Percentiles rank a stretch among this genome's conserved stretches.
phyloP scores from a whole-genome alignment of 1,139 yeast genomes.

The Taphrina deformans region DNA sequence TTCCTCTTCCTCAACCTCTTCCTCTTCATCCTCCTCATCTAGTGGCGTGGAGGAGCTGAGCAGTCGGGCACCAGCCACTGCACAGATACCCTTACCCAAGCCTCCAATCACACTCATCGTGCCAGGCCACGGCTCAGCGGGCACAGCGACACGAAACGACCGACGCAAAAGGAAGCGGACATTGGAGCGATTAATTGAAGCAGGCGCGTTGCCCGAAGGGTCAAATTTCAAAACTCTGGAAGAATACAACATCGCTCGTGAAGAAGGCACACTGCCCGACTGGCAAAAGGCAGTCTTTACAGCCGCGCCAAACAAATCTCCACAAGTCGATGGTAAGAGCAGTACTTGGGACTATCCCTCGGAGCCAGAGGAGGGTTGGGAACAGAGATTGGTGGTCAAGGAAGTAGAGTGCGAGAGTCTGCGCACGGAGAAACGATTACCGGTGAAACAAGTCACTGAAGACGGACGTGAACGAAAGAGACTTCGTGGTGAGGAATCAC shows the following conservation, averaged over 20 bases:
- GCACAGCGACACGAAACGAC: slow-evolving; percentile 15
- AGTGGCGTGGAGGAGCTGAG: slow-evolving; percentile 1
- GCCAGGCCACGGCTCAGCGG: slow-evolving; percentile 10
- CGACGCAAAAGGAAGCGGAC: slow-evolving; percentile 7
- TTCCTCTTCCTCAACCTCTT: background rate
- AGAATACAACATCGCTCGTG: background rate
- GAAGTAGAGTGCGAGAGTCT: slow-evolving; percentile 22
- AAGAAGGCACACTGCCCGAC: background rate
- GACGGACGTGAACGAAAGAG: slow-evolving; percentile 4
- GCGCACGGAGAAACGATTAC: slow-evolving; percentile 7
- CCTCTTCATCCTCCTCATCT: background rate
- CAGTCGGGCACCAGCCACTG: background rate
- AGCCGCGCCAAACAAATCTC: background rate
- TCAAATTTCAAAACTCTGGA: slow-evolving; percentile 25
- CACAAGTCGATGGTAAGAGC: background rate
- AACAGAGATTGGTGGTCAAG: slow-evolving; percentile 14
- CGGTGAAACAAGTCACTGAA: slow-evolving; percentile 17
- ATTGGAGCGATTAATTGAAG: slow-evolving; percentile 12
- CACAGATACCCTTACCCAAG: background rate
- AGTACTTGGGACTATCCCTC: slow-evolving; percentile 8
- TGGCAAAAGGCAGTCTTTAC: background rate
- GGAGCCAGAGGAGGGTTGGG: slow-evolving; percentile 26
- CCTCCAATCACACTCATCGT: background rate
- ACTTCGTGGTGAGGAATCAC: background rate
- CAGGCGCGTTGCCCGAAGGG: slow-evolving; percentile 16